phyloP scores from a whole-genome alignment of 2,329 filamentous ascomycete species.

The Cadophora sp. region DNA sequence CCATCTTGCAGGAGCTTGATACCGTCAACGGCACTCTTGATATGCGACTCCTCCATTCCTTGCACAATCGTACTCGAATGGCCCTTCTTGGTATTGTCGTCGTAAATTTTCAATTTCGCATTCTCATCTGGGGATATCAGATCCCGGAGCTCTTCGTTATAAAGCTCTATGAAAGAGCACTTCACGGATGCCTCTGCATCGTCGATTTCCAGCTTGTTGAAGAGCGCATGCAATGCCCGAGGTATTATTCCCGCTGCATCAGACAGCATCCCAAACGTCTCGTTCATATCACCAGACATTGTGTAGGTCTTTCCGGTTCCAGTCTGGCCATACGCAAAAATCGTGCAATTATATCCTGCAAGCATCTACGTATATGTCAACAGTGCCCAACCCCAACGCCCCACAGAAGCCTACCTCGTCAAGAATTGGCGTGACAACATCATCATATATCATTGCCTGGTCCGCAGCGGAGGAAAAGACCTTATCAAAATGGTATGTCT shows the following conservation, averaged over 20 bases:
- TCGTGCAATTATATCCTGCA: conserved; percentile 94
- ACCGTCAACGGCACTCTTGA: conserved; percentile 82
- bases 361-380: conserved; percentile 70
- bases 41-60: conserved; percentile 96
- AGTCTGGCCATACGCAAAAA: conserved; percentile 98
- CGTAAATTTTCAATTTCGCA: conserved; percentile 92
- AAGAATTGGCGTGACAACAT: conserved; percentile 90
- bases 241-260: conserved; percentile 96
- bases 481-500: conserved; percentile 95
- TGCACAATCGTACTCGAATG: conserved; percentile 87
- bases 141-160: conserved; percentile 96
- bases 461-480: conserved; percentile 96
- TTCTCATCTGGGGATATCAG: conserved; percentile 82
- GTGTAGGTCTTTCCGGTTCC: conserved; percentile 99
- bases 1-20: conserved; percentile 89
- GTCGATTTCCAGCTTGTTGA: conserved; percentile 80
- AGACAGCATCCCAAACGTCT: conserved; percentile 83
- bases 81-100: conserved; percentile 87
- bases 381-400: conserved; percentile 4
- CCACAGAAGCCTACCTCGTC: conserved; percentile 72
- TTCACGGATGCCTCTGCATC: conserved; percentile 89
- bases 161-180: conserved; percentile 97
- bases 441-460: conserved; percentile 92
- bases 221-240: conserved; percentile 84
- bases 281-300: conserved; percentile 97